Evolutionary conservation across 768 basidiomycete genomes (phyloP).

Genomic region (Aureoboletus auriporus): DNA sequence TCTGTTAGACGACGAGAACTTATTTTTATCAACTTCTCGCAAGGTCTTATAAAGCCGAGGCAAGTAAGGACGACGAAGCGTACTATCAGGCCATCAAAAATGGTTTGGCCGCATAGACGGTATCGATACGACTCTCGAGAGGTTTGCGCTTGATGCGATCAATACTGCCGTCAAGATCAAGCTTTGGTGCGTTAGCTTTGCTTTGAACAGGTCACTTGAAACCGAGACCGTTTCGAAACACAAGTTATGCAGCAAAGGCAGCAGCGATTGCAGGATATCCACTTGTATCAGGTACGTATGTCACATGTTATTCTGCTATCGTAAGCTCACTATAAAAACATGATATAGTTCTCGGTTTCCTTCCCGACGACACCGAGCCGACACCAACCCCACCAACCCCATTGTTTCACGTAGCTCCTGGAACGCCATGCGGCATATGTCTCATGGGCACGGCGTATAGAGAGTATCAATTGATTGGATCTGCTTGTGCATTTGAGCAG

Average conservation of each 20-base stretch:
- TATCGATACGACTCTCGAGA: slow-evolving; percentile 49
- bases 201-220: neutral
- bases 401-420: slow-evolving; percentile 29
- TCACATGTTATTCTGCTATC: neutral
- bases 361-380: slow-evolving; percentile 28
- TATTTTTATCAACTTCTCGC: neutral
- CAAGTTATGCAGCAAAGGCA: slow-evolving; percentile 25
- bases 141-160: slow-evolving; percentile 47
- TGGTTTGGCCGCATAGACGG: slow-evolving; percentile 45
- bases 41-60: slow-evolving; percentile 23
- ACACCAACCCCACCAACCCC: slow-evolving; percentile 35
- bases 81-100: slow-evolving; percentile 44
- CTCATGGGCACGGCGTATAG: slow-evolving; percentile 44
- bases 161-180: slow-evolving; percentile 40
- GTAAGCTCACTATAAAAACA: slow-evolving; percentile 8
- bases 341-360: slow-evolving; percentile 39
- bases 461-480: slow-evolving; percentile 39
- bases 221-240: neutral
- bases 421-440: slow-evolving; percentile 39
- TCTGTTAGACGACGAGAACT: neutral
- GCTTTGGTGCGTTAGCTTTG: slow-evolving; percentile 7
- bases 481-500: slow-evolving; percentile 50
- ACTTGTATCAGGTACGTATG: slow-evolving; percentile 27
- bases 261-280: slow-evolving; percentile 37
- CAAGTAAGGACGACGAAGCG: slow-evolving; percentile 23